phyloP scores from a whole-genome alignment of 1,139 yeast genomes.

The Diutina ranongensis region DNA sequence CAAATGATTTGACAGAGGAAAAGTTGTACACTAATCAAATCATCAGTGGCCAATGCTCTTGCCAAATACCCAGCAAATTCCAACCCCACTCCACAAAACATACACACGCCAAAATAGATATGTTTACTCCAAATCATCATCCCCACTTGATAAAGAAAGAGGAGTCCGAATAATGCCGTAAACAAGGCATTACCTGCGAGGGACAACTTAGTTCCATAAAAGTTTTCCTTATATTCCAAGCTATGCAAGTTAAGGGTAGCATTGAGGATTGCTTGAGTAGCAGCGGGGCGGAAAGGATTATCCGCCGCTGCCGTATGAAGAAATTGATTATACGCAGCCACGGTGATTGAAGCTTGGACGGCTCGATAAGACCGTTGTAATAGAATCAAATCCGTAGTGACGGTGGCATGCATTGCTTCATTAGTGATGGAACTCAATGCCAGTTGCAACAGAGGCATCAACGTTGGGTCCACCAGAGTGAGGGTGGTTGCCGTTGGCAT shows the following conservation, averaged over 20 bases:
- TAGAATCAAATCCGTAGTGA: neutral
- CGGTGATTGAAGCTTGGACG: neutral
- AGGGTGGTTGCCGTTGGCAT: neutral
- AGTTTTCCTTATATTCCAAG: slow-evolving; percentile 7
- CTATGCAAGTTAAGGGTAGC: neutral
- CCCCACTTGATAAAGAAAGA: slow-evolving; percentile 9
- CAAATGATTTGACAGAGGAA: slow-evolving; percentile 24
- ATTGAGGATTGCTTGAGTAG: neutral
- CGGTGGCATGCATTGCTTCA: neutral
- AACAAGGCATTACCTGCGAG: slow-evolving; percentile 9
- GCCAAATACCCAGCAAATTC: slow-evolving; percentile 18
- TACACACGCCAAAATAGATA: slow-evolving; percentile 14
- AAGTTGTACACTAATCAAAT: slow-evolving; percentile 12
- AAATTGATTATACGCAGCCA: neutral
- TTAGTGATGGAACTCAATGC: neutral
- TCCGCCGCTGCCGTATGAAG: neutral
- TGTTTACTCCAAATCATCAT: slow-evolving; percentile 8
- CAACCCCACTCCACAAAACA: slow-evolving; percentile 12
- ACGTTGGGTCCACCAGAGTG: neutral
- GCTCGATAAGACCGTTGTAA: neutral
- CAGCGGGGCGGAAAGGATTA: neutral
- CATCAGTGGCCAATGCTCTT: slow-evolving; percentile 13
- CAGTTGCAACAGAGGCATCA: neutral
- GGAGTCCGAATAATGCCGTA: slow-evolving; percentile 9
- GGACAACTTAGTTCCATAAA: slow-evolving; percentile 10